These are phyloP conservation scores for Jacaranda mimosifolia DNA, from an alignment of 257 asterid species.

Conservation along the genomic window DNA sequence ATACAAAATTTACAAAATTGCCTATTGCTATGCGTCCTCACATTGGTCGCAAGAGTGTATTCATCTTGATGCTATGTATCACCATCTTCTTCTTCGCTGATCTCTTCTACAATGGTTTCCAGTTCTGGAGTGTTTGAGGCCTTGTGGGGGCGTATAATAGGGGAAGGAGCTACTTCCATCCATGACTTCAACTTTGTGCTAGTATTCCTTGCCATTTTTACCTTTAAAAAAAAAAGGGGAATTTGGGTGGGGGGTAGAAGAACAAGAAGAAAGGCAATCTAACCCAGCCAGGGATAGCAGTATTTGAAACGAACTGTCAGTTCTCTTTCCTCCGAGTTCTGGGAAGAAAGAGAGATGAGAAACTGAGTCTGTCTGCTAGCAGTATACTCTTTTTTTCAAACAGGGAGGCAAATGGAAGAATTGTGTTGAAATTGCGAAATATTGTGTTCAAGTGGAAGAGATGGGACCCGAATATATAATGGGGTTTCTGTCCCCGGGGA, in stretches of 20 bases:
- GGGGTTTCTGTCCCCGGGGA: too few species aligned
- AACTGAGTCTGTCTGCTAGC: not conserved
- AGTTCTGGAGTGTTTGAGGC: slow-evolving; percentile 34
- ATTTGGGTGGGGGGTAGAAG: too few species aligned
- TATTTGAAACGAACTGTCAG: not conserved
- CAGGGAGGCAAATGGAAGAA: not conserved
- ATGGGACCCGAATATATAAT: not conserved
- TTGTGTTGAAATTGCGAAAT: not conserved
- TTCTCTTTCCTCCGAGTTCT: slow-evolving; percentile 30
- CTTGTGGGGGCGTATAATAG: slow-evolving; percentile 24
- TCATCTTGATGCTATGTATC: not conserved
- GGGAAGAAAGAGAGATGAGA: slow-evolving; percentile 38
- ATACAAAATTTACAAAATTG: not conserved
- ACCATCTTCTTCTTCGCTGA: slow-evolving; percentile 30
- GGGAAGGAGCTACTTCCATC: slow-evolving; percentile 44
- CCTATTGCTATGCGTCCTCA: not conserved
- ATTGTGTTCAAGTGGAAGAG: slow-evolving; percentile 5
- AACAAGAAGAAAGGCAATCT: too few species aligned
- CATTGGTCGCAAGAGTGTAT: not conserved
- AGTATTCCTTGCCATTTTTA: slow-evolving; percentile 22
- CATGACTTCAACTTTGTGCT: slow-evolving; percentile 19
- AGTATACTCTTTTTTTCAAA: not conserved
- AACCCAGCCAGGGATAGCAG: not conserved
- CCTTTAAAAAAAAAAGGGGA: not conserved
- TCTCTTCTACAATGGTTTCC: slow-evolving; percentile 39